phyloP scores from a whole-genome alignment of 352 stramenopile species.

The Pythium guiyangense region DNA sequence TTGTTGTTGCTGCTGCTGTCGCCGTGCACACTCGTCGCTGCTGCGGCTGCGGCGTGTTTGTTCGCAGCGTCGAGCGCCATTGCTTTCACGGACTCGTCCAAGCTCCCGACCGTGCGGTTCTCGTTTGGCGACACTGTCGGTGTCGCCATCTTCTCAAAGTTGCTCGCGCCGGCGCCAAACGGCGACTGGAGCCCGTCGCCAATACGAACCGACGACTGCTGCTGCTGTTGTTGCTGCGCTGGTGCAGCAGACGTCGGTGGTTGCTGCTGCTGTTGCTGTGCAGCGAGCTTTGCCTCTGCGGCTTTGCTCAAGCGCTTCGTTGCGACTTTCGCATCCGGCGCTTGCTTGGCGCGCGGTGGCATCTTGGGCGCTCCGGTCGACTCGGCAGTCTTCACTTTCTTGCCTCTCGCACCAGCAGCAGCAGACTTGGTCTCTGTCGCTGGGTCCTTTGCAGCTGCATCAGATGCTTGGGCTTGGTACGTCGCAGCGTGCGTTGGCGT shows the following conservation, averaged over 20 bases:
- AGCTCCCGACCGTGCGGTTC: conserved; percentile 6
- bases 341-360: conserved; percentile 7
- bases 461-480: too few relatives aligned
- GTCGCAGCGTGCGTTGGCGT: not conserved
- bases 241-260: not conserved
- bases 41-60: conserved; percentile 3
- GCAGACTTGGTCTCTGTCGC: not conserved
- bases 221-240: not conserved
- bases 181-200: conserved; percentile 14
- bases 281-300: conserved; percentile 9
- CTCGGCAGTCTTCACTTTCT: conserved; percentile 10
- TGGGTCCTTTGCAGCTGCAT: too few relatives aligned
- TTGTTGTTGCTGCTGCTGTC: too few relatives aligned
- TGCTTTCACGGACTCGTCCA: conserved; percentile 9
- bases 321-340: conserved; percentile 1
- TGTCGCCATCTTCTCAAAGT: conserved; percentile 14
- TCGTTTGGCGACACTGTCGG: conserved; percentile 13
- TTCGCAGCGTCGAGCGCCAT: conserved; percentile 11
- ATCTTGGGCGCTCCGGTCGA: conserved; percentile 7
- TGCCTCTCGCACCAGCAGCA: not conserved
- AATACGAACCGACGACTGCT: not conserved
- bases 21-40: not conserved
- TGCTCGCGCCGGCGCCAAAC: conserved; percentile 4
- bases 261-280: conserved; percentile 1
- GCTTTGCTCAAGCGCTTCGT: conserved; percentile 11